These are phyloP conservation scores for Penicillium crystallinum DNA, from an alignment of 495 filamentous ascomycete species.

Conservation along the genomic window DNA sequence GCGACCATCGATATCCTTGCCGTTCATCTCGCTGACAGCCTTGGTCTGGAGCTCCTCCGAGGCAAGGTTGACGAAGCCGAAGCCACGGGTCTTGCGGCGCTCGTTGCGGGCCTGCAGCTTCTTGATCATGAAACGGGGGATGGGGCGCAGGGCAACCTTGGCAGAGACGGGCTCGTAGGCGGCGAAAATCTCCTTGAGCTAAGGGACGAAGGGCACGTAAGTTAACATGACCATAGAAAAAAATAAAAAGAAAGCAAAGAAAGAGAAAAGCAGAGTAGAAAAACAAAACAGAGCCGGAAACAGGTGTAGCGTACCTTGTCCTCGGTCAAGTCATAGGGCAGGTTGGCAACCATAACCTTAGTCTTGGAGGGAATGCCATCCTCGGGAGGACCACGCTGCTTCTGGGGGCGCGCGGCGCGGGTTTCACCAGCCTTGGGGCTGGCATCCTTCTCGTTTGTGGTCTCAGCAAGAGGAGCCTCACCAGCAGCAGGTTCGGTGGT, in stretches of 20 bases:
- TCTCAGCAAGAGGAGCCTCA: constrained; percentile 52
- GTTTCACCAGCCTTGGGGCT: constrained; percentile 45
- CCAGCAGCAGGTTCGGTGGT: constrained; percentile 48
- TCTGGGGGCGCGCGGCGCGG: constrained; percentile 45
- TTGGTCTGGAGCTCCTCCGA: constrained; percentile 96
- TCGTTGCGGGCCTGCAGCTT: constrained; percentile 97
- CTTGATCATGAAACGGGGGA: constrained; percentile 99
- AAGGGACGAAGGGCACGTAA: constrained; percentile 12
- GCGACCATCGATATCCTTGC: constrained; percentile 95
- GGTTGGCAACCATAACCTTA: constrained; percentile 99
- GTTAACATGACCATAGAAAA: not conserved
- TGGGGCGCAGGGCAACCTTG: constrained; percentile 97
- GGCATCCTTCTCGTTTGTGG: constrained; percentile 55
- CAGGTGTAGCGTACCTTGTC: constrained; percentile 65
- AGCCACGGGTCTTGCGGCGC: constrained; percentile 97
- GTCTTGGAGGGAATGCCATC: constrained; percentile 98
- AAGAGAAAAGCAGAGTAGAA: not conserved
- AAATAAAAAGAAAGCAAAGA: not conserved
- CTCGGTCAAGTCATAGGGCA: constrained; percentile 95
- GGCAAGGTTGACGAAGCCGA: constrained; percentile 93
- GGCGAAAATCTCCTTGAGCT: constrained; percentile 95
- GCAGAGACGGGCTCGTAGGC: constrained; percentile 85
- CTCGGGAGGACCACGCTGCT: constrained; percentile 89
- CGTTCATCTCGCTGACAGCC: constrained; percentile 96
- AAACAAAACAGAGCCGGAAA: not conserved